Percentiles rank a stretch among this genome's conserved stretches.
phyloP scores from a whole-genome alignment of 345 rosid species.

The Eutrema japonicum region DNA sequence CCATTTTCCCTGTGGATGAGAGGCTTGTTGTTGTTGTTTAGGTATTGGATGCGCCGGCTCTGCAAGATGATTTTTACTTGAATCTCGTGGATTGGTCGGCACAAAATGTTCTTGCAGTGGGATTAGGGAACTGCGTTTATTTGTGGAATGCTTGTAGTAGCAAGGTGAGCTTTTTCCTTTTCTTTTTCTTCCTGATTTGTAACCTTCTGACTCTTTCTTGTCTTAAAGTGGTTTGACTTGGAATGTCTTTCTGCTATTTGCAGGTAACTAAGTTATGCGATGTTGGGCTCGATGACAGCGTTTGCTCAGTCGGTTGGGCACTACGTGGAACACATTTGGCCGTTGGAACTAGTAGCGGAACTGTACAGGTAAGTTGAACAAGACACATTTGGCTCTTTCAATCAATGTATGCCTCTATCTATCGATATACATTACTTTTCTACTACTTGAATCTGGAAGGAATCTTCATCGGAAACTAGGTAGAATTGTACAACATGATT shows the following conservation, averaged over 20 bases:
- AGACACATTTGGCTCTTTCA: conserved; percentile 6
- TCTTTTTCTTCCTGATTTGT: neutral
- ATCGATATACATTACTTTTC: neutral
- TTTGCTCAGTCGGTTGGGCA: conserved; percentile 97
- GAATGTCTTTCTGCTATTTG: neutral
- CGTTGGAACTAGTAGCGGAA: conserved; percentile 87
- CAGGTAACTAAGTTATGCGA: conserved; percentile 98
- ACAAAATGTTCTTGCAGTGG: conserved; percentile 90
- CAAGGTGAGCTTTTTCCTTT: conserved; percentile 55
- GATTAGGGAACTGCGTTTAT: conserved; percentile 93
- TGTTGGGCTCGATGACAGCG: conserved; percentile 81
- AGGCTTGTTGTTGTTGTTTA: conserved; percentile 36
- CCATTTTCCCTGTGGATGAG: neutral
- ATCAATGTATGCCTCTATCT: conserved; percentile 2
- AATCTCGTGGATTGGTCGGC: conserved; percentile 99
- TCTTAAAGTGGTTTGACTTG: neutral
- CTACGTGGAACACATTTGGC: conserved; percentile 86
- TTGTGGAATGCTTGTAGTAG: conserved; percentile 99
- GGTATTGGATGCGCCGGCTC: conserved; percentile 98
- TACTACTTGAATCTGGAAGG: neutral
- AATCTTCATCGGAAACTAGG: neutral
- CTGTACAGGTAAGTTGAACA: conserved; percentile 67
- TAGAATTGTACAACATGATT: neutral
- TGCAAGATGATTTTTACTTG: conserved; percentile 99
- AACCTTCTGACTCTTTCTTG: neutral